phyloP scores from a whole-genome alignment of 768 basidiomycete genomes.

The Sutorius australiensis region DNA sequence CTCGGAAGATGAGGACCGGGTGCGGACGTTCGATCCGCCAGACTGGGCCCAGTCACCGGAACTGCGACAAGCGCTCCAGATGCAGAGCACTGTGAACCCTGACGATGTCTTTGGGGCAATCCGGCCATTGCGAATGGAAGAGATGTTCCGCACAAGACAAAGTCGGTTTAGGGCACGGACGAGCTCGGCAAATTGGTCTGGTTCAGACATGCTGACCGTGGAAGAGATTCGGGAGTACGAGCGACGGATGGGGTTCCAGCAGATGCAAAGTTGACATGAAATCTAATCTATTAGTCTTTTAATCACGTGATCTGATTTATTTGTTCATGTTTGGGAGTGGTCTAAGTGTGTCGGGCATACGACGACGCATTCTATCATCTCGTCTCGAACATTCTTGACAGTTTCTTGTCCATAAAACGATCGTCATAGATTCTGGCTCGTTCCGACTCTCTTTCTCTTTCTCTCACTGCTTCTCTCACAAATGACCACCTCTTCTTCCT shows the following conservation, averaged over 20 bases:
- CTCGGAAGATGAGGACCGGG: conserved; percentile 85
- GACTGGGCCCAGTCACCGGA: conserved; percentile 92
- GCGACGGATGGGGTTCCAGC: conserved; percentile 80
- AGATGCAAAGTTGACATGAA: conserved; percentile 4
- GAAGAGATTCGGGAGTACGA: conserved; percentile 89
- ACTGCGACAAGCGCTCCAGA: conserved; percentile 70
- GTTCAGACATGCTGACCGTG: conserved; percentile 79
- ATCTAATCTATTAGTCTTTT: too few relatives aligned
- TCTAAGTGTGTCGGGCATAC: conserved; percentile 12
- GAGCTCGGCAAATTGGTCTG: conserved; percentile 94
- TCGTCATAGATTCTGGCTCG: conserved; percentile 26
- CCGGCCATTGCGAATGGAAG: conserved; percentile 84
- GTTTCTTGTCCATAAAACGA: conserved; percentile 33
- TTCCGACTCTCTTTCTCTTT: conserved; percentile 30
- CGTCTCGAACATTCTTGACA: conserved; percentile 17
- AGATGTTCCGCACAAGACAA: conserved; percentile 78
- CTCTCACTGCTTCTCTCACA: conserved; percentile 24
- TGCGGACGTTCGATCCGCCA: conserved; percentile 69
- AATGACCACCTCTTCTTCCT: conserved; percentile 77
- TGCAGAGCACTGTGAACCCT: conserved; percentile 84
- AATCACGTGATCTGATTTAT: conserved; percentile 20
- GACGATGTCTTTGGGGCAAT: conserved; percentile 92
- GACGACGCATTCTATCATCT: conserved; percentile 23
- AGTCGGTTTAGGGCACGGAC: conserved; percentile 85
- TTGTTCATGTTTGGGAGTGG: conserved; percentile 23